Conservation (phyloP, 495 filamentous ascomycete genomes). For the Penicillium waksmanii region DNA sequence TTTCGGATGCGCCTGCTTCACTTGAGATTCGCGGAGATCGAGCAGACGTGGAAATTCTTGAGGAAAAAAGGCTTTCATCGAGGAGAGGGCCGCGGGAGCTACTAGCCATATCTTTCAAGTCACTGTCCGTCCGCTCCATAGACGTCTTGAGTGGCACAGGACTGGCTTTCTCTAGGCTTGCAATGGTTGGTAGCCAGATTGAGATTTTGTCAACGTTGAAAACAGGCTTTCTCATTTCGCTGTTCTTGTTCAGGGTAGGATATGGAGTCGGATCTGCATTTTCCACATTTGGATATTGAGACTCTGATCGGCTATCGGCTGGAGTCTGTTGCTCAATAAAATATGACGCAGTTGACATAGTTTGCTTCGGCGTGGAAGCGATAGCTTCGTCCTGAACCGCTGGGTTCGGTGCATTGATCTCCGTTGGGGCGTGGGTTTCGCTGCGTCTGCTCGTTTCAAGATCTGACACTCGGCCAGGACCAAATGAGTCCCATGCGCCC, state of each 20-base stretch:
- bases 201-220: slow-evolving; percentile 39
- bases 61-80: slow-evolving; percentile 38
- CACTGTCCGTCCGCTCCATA: slow-evolving; percentile 19
- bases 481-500: slow-evolving; percentile 60
- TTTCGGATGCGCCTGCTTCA: slow-evolving; percentile 23
- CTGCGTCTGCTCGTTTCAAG: not conserved
- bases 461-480: slow-evolving; percentile 11
- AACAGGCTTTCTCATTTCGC: slow-evolving; percentile 39
- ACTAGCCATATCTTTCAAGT: slow-evolving; percentile 28
- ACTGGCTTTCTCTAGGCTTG: slow-evolving; percentile 11
- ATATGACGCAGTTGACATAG: slow-evolving; percentile 23
- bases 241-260: slow-evolving; percentile 22
- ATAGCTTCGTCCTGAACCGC: slow-evolving; percentile 20
- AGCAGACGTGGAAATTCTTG: slow-evolving; percentile 28
- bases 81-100: slow-evolving; percentile 24
- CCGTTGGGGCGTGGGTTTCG: not conserved
- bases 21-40: slow-evolving; percentile 24
- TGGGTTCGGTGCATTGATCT: not conserved
- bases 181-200: slow-evolving; percentile 40
- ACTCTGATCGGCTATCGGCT: slow-evolving; percentile 10
- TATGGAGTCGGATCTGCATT: slow-evolving; percentile 26
- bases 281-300: slow-evolving; percentile 20
- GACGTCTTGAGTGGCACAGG: slow-evolving; percentile 12
- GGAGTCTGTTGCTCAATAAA: slow-evolving; percentile 18
- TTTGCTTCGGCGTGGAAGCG: slow-evolving; percentile 36